These are phyloP conservation scores for Chionographis japonica DNA, from an alignment of 106 monocot genomes.

Conservation along the genomic window DNA sequence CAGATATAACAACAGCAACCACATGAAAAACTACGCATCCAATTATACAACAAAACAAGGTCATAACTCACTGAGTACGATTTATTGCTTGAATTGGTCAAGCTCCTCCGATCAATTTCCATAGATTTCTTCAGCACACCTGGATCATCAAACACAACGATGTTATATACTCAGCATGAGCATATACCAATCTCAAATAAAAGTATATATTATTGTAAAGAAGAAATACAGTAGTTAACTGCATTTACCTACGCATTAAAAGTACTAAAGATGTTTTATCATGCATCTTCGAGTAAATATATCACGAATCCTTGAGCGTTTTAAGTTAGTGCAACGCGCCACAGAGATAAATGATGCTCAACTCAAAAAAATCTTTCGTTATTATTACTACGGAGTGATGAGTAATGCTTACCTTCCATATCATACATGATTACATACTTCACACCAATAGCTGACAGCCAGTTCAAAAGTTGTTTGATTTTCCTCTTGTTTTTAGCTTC, in stretches of 20 bases:
- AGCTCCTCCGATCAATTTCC: constrained; percentile 12
- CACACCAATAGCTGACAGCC: constrained; percentile 49
- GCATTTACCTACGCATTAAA: background rate
- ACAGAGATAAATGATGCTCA: too few species aligned
- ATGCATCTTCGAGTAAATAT: too few species aligned
- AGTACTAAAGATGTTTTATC: background rate
- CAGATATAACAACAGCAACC: background rate
- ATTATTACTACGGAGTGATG: too few species aligned
- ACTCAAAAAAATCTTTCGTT: too few species aligned
- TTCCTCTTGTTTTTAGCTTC: constrained; percentile 51
- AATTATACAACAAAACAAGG: background rate
- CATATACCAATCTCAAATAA: background rate
- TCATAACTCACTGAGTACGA: constrained; percentile 23
- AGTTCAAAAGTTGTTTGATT: constrained; percentile 55
- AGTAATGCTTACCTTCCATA: constrained; percentile 49
- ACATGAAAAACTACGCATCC: background rate
- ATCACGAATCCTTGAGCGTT: too few species aligned
- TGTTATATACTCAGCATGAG: background rate
- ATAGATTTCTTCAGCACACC: constrained; percentile 73
- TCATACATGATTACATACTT: constrained; percentile 73
- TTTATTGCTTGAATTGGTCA: constrained; percentile 8
- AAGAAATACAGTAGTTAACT: too few species aligned
- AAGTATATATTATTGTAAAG: background rate
- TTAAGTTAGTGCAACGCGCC: too few species aligned
- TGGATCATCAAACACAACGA: constrained; percentile 11